Percentiles rank a stretch among this genome's conserved stretches.
These are phyloP conservation scores for Cytospora schulzeri DNA, from an alignment of 2,329 filamentous ascomycete genomes.

Conservation along the genomic window DNA sequence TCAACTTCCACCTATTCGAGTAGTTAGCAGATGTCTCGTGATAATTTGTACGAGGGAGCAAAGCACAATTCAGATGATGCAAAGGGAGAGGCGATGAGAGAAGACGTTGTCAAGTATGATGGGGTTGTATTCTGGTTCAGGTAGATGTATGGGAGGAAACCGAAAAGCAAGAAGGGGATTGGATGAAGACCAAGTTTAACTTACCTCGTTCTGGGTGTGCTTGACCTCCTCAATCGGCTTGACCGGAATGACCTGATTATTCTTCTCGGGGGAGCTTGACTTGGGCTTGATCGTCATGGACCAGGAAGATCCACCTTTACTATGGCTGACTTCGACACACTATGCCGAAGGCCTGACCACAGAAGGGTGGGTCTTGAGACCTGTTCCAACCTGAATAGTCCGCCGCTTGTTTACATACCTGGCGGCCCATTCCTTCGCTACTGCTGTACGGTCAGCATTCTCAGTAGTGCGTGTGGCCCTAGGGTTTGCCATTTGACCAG, in stretches of 20 bases:
- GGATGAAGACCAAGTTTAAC: not conserved
- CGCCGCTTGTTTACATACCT: not conserved
- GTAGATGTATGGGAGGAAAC: not conserved
- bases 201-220: not conserved
- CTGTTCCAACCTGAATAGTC: not conserved
- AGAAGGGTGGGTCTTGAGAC: constrained; percentile 3
- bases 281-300: not conserved
- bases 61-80: not conserved
- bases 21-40: not conserved
- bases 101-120: too few species aligned
- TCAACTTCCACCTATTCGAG: constrained; percentile 1
- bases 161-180: not conserved
- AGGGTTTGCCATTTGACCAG: constrained; percentile 5
- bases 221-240: not conserved
- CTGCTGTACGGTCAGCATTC: not conserved
- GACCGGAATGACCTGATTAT: constrained; percentile 1
- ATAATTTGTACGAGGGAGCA: too few species aligned
- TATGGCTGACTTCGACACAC: not conserved
- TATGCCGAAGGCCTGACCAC: constrained; percentile 1
- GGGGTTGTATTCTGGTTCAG: not conserved
- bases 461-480: not conserved
- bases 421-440: not conserved
- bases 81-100: too few species aligned
- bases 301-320: not conserved
- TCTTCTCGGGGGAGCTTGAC: constrained; percentile 13